Evolutionary conservation across 768 basidiomycete species (phyloP), one percentile per base, ranked within the genome.

Genomic region (Russula virescens): DNA sequence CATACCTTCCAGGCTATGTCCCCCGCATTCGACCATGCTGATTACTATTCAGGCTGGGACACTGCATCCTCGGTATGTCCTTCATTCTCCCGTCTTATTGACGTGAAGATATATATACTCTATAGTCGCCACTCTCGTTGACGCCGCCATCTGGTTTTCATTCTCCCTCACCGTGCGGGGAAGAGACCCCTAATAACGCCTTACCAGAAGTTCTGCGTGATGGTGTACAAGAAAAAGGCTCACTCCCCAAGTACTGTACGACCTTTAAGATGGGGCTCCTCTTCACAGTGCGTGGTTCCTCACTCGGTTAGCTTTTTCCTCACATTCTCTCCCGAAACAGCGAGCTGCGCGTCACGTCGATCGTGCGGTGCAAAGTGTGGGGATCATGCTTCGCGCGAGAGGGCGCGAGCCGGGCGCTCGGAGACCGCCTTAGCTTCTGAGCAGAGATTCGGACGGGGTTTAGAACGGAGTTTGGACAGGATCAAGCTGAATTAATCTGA

Each of bases 221-320:
- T 18, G 16, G 11, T 2, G 8, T 45, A 11, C 55, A 28, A 28
- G 42, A 58, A 51, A 35, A 34, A 10, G 57, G 28, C 2, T 10
- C 51, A 19, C 26, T 47, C 35, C 50, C 45, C n/a, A 52, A 19
- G 21, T 65, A 65, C 34, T 62, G 61, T 38, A 62, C 16, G n/a
- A 62, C 62, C 16, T 57, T 62, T 42, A 65, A 35, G n/a, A 65
- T 65, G 64, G 64, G 64, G 14, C 46, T 65, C 25, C 35, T 61
- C 46, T 43, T 65, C 9, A 62, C 46, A 10, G 64, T 62, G 51
- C 49, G 64, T 43, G 43, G 11, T 11, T 38, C 8, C 25, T 25
- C 4, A 26, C 16, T 38, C 18, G 26, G 10, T 16, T 47, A 11
- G 40, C 16, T n/a, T 35, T 42, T 34, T 14, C 21, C 28, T 54